A percentile compares a stretch with the other conserved stretches of the same genome.
Evolutionary conservation across 140 eudicot genomes (phyloP).

Genomic region (Erigeron philadelphicus): DNA sequence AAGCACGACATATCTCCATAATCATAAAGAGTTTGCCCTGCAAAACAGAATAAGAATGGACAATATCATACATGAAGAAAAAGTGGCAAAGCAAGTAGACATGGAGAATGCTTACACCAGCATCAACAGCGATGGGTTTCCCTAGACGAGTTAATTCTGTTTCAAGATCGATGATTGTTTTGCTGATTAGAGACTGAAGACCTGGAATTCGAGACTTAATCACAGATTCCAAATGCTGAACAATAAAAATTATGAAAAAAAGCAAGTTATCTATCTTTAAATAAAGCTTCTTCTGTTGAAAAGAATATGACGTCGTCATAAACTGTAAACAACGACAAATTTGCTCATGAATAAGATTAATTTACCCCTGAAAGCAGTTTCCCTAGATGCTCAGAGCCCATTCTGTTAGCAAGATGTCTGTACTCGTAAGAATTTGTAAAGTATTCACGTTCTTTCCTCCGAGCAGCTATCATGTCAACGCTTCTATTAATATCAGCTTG

Average conservation of each 20-base stretch:
- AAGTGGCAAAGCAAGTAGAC: constrained; percentile 3
- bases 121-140: constrained; percentile 77
- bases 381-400: constrained; percentile 71
- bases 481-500: constrained; percentile 83
- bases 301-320: not conserved
- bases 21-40: constrained; percentile 86
- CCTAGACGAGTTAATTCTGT: constrained; percentile 86
- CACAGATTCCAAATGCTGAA: constrained; percentile 52
- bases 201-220: constrained; percentile 54
- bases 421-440: constrained; percentile 66
- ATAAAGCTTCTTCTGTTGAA: not conserved
- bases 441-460: constrained; percentile 71
- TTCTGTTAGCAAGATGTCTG: constrained; percentile 49
- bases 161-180: constrained; percentile 51
- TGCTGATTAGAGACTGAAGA: constrained; percentile 44
- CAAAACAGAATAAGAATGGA: constrained; percentile 11
- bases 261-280: constrained; percentile 12
- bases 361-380: constrained; percentile 59
- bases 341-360: constrained; percentile 1
- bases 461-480: constrained; percentile 91
- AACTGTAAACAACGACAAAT: not conserved
- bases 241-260: constrained; percentile 10
- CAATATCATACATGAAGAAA: not conserved
- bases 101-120: constrained; percentile 58
- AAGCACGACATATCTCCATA: constrained; percentile 81